These are phyloP conservation scores for Hymenoscyphus occultus DNA, from an alignment of 2,329 filamentous ascomycete species.

Conservation along the genomic window DNA sequence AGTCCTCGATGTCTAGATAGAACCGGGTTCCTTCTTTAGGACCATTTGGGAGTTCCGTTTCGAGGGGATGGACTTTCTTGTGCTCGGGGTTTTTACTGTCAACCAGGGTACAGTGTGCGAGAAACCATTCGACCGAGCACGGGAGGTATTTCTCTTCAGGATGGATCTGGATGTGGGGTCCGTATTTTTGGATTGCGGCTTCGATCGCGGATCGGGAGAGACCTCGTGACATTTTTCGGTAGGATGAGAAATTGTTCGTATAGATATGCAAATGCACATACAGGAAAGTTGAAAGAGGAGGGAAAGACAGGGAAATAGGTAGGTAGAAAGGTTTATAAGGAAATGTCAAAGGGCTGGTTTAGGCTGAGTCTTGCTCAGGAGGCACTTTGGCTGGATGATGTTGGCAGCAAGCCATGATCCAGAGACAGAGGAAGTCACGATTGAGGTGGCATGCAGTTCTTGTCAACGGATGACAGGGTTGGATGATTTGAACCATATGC, in stretches of 20 bases:
- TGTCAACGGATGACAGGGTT: not conserved
- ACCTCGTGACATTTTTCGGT: conserved; percentile 12
- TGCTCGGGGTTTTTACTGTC: conserved; percentile 18
- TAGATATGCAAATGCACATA: conserved; percentile 9
- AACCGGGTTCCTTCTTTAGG: conserved; percentile 24
- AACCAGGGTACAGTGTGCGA: conserved; percentile 11
- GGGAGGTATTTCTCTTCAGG: conserved; percentile 24
- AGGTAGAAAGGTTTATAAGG: not conserved
- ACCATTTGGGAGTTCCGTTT: conserved; percentile 20
- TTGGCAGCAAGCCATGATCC: not conserved
- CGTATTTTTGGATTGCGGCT: conserved; percentile 25
- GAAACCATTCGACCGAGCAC: conserved; percentile 26
- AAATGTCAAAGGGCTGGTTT: not conserved
- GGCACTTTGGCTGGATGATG: not conserved
- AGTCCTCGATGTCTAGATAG: conserved; percentile 23
- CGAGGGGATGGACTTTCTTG: conserved; percentile 23
- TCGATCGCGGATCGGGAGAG: conserved; percentile 22
- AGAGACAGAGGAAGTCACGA: conserved; percentile 6
- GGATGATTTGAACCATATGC: not conserved
- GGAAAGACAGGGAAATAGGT: not conserved
- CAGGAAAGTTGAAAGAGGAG: not conserved
- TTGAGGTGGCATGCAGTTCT: not conserved
- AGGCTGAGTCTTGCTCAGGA: not conserved
- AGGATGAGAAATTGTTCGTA: not conserved
- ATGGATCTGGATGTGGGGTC: conserved; percentile 20